Percentiles rank a stretch among this genome's conserved stretches.
These are phyloP conservation scores for Cyanidiococcus yangmingshanensis DNA, from an alignment of 23 red algal genomes.

Conservation along the genomic window DNA sequence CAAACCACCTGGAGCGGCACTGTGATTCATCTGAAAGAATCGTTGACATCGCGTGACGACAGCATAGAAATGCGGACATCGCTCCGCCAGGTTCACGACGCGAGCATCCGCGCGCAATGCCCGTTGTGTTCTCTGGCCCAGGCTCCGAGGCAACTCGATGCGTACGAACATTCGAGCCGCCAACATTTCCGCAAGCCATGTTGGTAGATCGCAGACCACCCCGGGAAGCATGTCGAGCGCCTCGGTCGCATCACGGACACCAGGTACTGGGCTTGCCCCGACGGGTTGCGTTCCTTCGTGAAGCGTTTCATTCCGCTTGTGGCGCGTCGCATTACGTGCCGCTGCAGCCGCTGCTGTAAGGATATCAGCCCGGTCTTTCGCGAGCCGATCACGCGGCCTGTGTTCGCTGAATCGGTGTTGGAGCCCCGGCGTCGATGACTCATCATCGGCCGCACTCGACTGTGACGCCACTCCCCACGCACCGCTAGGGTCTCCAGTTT, in stretches of 20 bases:
- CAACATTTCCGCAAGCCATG: constrained; percentile 58
- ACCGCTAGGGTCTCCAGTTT: not conserved
- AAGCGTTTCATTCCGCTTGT: not conserved
- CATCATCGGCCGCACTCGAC: not conserved
- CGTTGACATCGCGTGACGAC: constrained; percentile 2
- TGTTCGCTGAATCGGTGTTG: not conserved
- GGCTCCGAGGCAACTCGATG: constrained; percentile 42
- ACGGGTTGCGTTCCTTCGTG: not conserved
- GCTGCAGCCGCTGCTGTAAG: not conserved
- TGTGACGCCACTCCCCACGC: not conserved
- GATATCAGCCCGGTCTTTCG: constrained; percentile 4
- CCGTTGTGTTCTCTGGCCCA: constrained; percentile 26
- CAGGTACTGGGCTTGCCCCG: not conserved
- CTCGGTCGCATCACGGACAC: not conserved
- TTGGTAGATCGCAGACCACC: constrained; percentile 36
- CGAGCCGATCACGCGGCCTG: not conserved
- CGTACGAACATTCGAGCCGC: constrained; percentile 40
- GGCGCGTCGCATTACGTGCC: not conserved
- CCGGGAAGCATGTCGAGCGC: not conserved
- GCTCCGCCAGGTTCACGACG: constrained; percentile 26
- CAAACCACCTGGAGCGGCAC: not conserved
- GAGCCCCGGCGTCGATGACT: not conserved
- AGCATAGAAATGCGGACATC: constrained; percentile 40
- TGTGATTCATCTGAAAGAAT: not conserved
- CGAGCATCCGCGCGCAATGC: constrained; percentile 50